Percentiles rank a stretch among this genome's conserved stretches.
Evolutionary conservation across 345 rosid genomes (phyloP).

Genomic region (Hibiscus syriacus): DNA sequence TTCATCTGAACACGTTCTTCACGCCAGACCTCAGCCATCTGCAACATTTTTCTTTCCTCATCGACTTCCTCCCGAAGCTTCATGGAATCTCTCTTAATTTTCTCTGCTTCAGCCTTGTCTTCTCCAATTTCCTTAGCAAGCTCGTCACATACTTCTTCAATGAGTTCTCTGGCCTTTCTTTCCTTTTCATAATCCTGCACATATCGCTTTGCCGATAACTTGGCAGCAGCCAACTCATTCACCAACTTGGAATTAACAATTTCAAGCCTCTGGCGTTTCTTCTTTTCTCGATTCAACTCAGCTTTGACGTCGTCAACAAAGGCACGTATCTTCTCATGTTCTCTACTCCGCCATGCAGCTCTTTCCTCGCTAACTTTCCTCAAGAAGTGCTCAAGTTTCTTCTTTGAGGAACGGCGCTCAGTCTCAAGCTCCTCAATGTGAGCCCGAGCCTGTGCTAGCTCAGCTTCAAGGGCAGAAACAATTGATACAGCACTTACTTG

Average conservation of each 20-base stretch:
- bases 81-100: slow-evolving; percentile 47
- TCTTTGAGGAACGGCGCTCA: slow-evolving; percentile 52
- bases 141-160: slow-evolving; percentile 76
- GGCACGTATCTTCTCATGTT: slow-evolving; percentile 64
- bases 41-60: slow-evolving; percentile 72
- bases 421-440: slow-evolving; percentile 55
- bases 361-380: slow-evolving; percentile 72
- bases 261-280: slow-evolving; percentile 53
- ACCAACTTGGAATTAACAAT: slow-evolving; percentile 62
- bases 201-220: slow-evolving; percentile 44
- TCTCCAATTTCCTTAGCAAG: slow-evolving; percentile 70
- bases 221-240: slow-evolving; percentile 58
- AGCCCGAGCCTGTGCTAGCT: slow-evolving; percentile 45
- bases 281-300: slow-evolving; percentile 56
- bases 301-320: slow-evolving; percentile 49
- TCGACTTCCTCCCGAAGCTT: slow-evolving; percentile 55
- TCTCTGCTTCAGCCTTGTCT: slow-evolving; percentile 58
- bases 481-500: slow-evolving; percentile 51
- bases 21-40: slow-evolving; percentile 86
- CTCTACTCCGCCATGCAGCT: slow-evolving; percentile 63
- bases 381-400: slow-evolving; percentile 67
- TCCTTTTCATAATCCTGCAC: slow-evolving; percentile 60
- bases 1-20: slow-evolving; percentile 87
- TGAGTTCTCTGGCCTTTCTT: slow-evolving; percentile 52
- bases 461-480: slow-evolving; percentile 52